Base-by-base conservation (phyloP, 1,139 yeast species). In the Yamadazyma membranifaciens region DNA sequence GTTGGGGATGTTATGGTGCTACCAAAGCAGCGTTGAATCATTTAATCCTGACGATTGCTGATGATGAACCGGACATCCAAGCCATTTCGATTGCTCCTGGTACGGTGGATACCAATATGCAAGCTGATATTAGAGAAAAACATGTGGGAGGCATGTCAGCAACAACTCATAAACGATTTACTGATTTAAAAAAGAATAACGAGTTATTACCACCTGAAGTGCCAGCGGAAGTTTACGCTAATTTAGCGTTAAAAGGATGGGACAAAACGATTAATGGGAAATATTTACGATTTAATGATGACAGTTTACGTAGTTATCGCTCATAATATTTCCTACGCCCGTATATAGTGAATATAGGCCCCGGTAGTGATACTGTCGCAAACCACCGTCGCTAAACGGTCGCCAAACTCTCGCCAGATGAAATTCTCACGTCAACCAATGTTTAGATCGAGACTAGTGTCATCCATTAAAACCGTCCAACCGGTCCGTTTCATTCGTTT, bases 1-100 rank as follows among this genome's bases (percentile, higher is more conserved):
- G 91, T 10, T 89, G 96, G 96, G 83, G 84, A 29, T 95, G 96
- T 3, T 91, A 91, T 54, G 95, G 96, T 1, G 69, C 89, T 2
- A 81, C 96, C 13, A 91, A 91, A 62, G 96, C 96, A 0, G 96
- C 96, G 0, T 59, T 89, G 43, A 87, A 91, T 61, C 89, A 83
- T 54, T 72, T 88, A 40, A 80, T 86, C 7, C 58, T 66, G 36
- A 78, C 87, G 9, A 60, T 91, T 17, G 83, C 87, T 1, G 69
- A 64, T 4, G 96, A 87, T 52, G 91, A 86, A 56, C 62, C 69
- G 2, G 75, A 69, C 0, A 66, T 89, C 15, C 66, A 67, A 36
- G 70, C 86, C 3, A 65, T 87, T 9, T 71, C 96, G 0, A 73
- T 91, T 17, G 96, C 96, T 2, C 98, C 98, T 0, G 98, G 98